Conservation (phyloP, 1,284 basidiomycete genomes). For the Melanopsichium pennsylvanicum region DNA sequence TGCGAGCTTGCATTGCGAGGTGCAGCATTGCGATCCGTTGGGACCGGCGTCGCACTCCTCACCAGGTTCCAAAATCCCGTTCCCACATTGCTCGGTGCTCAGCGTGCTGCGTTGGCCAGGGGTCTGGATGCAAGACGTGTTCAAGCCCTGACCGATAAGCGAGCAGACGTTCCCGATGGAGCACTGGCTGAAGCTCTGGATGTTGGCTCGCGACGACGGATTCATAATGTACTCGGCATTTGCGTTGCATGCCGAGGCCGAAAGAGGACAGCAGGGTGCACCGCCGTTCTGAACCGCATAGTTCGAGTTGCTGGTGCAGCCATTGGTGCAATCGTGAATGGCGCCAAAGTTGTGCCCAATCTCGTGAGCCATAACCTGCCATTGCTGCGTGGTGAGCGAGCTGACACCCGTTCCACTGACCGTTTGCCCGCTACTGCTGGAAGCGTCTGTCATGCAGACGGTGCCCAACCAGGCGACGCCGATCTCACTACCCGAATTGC, state of each 20-base stretch:
- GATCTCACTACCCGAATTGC: constrained; percentile 82
- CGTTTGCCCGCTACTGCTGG: constrained; percentile 69
- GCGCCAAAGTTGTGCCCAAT: constrained; percentile 88
- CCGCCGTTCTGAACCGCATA: constrained; percentile 43
- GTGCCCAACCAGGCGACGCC: constrained; percentile 80
- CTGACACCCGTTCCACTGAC: constrained; percentile 87
- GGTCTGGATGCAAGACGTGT: constrained; percentile 63
- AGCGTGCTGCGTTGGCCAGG: constrained; percentile 50
- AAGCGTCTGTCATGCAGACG: constrained; percentile 66
- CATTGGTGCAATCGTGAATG: constrained; percentile 73
- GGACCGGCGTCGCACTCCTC: constrained; percentile 89
- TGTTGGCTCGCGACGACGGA: constrained; percentile 44
- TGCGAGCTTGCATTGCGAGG: constrained; percentile 79
- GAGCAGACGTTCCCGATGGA: constrained; percentile 83
- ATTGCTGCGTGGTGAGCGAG: constrained; percentile 73
- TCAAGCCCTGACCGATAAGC: constrained; percentile 62
- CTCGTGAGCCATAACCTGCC: constrained; percentile 85
- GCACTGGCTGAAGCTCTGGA: constrained; percentile 68
- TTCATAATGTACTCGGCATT: constrained; percentile 63
- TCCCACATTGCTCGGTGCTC: constrained; percentile 60
- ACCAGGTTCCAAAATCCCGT: constrained; percentile 70
- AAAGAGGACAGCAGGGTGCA: constrained; percentile 77
- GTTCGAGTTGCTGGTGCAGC: constrained; percentile 71
- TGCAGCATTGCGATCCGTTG: constrained; percentile 76
- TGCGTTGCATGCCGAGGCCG: constrained; percentile 73